A percentile compares a stretch with the other conserved stretches of the same genome.
phyloP scores from a whole-genome alignment of 192 early-diverging fungal species.

The Martensiomyces pterosporus region DNA sequence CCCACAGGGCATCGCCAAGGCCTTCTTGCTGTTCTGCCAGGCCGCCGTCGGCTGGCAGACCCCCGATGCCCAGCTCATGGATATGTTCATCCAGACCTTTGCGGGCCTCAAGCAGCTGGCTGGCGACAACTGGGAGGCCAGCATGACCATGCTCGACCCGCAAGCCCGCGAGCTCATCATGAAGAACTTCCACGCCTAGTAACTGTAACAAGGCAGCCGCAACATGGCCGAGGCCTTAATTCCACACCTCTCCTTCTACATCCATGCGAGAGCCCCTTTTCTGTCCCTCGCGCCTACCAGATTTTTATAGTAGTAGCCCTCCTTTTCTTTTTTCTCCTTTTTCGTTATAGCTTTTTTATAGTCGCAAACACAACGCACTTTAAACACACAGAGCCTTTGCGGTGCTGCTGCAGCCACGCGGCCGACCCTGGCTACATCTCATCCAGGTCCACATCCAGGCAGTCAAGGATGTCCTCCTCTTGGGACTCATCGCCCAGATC shows the following conservation, averaged over 20 bases:
- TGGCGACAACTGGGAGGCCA: constrained; percentile 43
- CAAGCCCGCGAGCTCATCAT: constrained; percentile 41
- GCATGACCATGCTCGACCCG: constrained; percentile 39
- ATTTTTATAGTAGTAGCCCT: no score
- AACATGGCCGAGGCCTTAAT: no score
- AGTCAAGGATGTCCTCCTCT: constrained; percentile 35
- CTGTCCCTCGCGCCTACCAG: no score
- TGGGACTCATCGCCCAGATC: constrained; percentile 7
- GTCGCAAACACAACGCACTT: neutral
- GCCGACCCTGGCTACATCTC: constrained; percentile 40
- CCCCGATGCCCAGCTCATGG: constrained; percentile 43
- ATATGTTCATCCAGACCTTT: constrained; percentile 51
- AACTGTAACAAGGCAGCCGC: no score
- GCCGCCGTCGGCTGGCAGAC: constrained; percentile 76
- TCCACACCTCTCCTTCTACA: no score
- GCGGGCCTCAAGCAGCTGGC: constrained; percentile 49
- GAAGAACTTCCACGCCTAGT: constrained; percentile 42
- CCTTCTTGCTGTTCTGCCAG: constrained; percentile 73
- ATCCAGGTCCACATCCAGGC: constrained; percentile 43
- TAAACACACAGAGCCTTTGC: constrained; percentile 1
- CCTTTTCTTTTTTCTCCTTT: neutral
- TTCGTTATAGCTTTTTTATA: constrained; percentile 1
- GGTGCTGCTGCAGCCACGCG: no score
- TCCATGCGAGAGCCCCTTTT: no score
- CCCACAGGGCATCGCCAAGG: constrained; percentile 74